Percentiles rank a stretch among this genome's conserved stretches.
phyloP scores from a whole-genome alignment of 2,329 filamentous ascomycete genomes.

The Fusarium protoensiforme region DNA sequence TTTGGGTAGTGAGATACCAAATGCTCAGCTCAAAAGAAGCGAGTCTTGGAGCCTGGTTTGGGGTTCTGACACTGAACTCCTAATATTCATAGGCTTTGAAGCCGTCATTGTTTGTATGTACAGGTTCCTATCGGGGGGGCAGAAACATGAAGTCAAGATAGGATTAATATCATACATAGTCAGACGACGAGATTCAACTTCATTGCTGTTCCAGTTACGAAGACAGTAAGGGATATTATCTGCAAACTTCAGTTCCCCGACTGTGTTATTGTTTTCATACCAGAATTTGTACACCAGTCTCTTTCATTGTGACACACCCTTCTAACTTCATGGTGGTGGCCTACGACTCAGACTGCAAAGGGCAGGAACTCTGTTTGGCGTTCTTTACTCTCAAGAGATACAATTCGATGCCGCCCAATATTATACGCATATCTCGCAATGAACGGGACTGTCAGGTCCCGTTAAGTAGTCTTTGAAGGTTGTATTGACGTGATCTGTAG shows the following conservation, averaged over 20 bases:
- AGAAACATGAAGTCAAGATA: too few species aligned
- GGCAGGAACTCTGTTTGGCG: accelerated
- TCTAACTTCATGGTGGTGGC: not conserved
- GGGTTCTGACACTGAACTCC: too few species aligned
- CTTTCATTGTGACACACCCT: not conserved
- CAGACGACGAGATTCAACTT: not conserved
- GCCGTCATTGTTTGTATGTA: too few species aligned
- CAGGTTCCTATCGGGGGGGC: too few species aligned
- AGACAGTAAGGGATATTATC: not conserved
- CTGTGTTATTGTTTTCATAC: not conserved
- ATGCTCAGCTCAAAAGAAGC: not conserved
- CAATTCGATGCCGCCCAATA: not conserved
- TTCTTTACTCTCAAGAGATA: not conserved
- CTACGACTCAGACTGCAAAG: not conserved
- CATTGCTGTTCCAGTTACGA: not conserved
- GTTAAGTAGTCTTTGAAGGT: not conserved
- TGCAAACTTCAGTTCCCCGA: not conserved
- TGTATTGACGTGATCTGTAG: not conserved
- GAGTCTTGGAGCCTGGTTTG: not conserved
- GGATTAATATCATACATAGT: too few species aligned
- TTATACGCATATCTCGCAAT: not conserved
- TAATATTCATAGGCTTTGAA: too few species aligned
- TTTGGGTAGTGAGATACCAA: not conserved
- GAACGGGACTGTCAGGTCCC: not conserved
- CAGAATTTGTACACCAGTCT: not conserved